Evolutionary conservation across 1,139 yeast genomes (phyloP), one percentile per base, ranked within the genome.

Genomic region (Suhomyces terraborum): DNA sequence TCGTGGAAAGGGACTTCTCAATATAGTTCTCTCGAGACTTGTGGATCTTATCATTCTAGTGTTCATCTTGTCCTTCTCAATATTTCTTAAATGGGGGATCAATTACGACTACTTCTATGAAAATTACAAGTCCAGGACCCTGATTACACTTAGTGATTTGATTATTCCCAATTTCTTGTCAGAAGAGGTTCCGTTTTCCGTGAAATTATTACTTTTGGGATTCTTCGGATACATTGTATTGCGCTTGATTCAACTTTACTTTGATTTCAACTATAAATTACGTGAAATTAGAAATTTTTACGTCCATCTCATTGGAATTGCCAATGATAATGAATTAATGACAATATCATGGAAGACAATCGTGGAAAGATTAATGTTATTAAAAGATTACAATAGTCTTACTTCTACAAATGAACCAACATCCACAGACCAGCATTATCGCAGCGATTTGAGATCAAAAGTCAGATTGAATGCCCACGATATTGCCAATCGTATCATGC

Each of bases 401-500:
- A 80, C 88, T 0, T 73, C 71, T 7, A 54, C 82, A 6, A 61
- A 61, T 6, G 59, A 38, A 6, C 41, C 49, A 3, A 30, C 14
- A 8, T 24, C 26, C 23, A 23, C 40, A 4, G 70, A n/a, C 6
- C 58, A 54, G 3, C 62, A 63, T 35, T 63, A 60, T 44, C 51
- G 62, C 31, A 75, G 79, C 45, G 87, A 82, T 58, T 70, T 82
- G 42, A 82, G 79, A 45, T 80, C 91, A 0, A 85, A 84, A 53
- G 80, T 82, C 36, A 70, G 91, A 47, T 73, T 93, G 41, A 93
- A 88, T 57, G 95, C 98, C 3, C 97, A 89, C 60, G 95, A 85
- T 55, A 88, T 93, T 42, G 98, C 98, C 10, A 94, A 93, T 59
- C 72, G 98, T 47, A 87, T 93, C 43, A 91, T 93, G 98, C 73